phyloP scores from a whole-genome alignment of 2,329 filamentous ascomycete species.

The Aureobasidium zeae region DNA sequence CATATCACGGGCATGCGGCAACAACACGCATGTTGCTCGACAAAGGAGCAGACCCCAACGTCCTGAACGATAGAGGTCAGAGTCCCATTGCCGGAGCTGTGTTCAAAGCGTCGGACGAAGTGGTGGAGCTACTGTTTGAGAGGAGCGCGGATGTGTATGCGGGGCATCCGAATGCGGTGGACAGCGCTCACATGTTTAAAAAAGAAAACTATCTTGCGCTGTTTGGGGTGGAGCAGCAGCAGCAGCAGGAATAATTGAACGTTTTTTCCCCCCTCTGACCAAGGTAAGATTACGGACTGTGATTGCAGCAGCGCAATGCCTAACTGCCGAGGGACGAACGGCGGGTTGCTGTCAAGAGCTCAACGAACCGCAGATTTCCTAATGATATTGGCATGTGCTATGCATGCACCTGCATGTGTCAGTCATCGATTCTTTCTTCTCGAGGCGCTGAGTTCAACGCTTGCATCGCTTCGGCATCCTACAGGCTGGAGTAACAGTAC shows the following conservation, averaged over 20 bases:
- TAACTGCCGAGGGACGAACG: not conserved
- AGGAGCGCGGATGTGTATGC: constrained; percentile 33
- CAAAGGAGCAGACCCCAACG: constrained; percentile 57
- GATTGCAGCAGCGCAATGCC: not conserved
- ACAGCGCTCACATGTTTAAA: constrained; percentile 40
- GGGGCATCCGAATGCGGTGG: constrained; percentile 39
- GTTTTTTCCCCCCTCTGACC: too few relatives aligned
- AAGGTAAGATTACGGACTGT: not conserved
- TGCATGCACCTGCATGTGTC: too few relatives aligned
- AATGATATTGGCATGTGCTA: too few relatives aligned
- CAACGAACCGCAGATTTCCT: too few relatives aligned
- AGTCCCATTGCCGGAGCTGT: constrained; percentile 62
- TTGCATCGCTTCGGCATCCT: too few relatives aligned
- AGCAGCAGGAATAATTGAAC: constrained; percentile 19
- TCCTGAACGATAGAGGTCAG: constrained; percentile 58
- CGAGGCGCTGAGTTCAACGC: too few relatives aligned
- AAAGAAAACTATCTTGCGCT: constrained; percentile 29
- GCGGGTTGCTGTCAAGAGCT: too few relatives aligned
- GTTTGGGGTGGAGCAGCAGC: constrained; percentile 26
- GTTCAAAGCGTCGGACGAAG: constrained; percentile 59
- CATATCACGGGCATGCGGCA: constrained; percentile 57
- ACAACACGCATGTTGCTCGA: constrained; percentile 53
- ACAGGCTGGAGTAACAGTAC: too few relatives aligned
- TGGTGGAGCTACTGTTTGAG: constrained; percentile 47
- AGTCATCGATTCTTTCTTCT: too few relatives aligned